Conservation (phyloP, 306 rosid genomes). For the Pterocarpus macrocarpus region DNA sequence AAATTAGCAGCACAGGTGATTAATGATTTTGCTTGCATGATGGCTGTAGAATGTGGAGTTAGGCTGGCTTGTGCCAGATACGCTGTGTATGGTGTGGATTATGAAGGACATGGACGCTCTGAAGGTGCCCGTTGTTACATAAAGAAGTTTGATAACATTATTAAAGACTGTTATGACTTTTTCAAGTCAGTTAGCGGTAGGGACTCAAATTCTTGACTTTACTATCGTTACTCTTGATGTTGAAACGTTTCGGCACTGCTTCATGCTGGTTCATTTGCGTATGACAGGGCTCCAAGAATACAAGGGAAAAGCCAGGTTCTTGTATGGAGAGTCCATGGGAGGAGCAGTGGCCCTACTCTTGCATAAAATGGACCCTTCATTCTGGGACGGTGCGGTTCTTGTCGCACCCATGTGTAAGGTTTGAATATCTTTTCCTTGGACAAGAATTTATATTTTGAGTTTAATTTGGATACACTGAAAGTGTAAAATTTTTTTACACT, state of each 20-base stretch:
- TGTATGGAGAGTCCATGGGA: slow-evolving; percentile 99
- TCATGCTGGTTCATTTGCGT: slow-evolving; percentile 4
- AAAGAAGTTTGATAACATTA: slow-evolving; percentile 72
- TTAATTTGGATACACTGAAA: too few relatives aligned
- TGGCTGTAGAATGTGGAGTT: slow-evolving; percentile 70
- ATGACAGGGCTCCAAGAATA: slow-evolving; percentile 67
- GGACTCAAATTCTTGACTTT: neutral
- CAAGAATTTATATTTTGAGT: too few relatives aligned
- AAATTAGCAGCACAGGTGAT: neutral
- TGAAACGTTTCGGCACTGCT: neutral
- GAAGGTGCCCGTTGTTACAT: slow-evolving; percentile 92
- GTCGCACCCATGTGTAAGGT: slow-evolving; percentile 99
- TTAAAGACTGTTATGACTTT: slow-evolving; percentile 71
- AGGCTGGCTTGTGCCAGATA: slow-evolving; percentile 72
- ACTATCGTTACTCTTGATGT: neutral
- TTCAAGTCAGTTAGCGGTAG: slow-evolving; percentile 76
- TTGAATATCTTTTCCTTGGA: neutral
- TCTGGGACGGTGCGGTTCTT: slow-evolving; percentile 93
- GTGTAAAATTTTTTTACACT: too few relatives aligned
- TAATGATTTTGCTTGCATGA: neutral
- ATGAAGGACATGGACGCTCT: slow-evolving; percentile 91
- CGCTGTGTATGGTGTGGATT: slow-evolving; percentile 88
- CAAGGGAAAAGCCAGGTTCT: slow-evolving; percentile 70
- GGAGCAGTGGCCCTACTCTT: slow-evolving; percentile 87
- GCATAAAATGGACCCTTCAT: slow-evolving; percentile 77